phyloP scores from a whole-genome alignment of 108 stramenopile species.

The Aureococcus anophagefferens region DNA sequence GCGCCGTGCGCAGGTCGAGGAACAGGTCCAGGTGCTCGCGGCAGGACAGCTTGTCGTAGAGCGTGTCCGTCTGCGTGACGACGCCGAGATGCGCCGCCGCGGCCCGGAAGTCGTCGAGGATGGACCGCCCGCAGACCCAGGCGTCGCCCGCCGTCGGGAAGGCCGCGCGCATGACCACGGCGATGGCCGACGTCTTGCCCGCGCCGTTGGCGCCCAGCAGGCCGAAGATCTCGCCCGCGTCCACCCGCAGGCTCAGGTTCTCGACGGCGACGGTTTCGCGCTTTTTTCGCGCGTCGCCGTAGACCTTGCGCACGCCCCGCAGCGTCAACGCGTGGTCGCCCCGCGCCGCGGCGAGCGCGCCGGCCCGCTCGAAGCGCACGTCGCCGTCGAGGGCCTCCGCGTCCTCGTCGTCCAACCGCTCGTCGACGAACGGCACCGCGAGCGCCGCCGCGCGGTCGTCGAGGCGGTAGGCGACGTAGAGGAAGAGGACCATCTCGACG shows the following conservation, averaged over 20 bases:
- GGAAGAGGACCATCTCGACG: neutral
- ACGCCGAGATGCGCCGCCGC: slow-evolving; percentile 1
- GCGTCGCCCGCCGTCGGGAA: slow-evolving; percentile 17
- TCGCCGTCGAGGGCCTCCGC: neutral
- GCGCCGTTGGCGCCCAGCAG: slow-evolving; percentile 38
- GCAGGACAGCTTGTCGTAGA: slow-evolving; percentile 15
- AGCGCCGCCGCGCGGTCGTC: neutral
- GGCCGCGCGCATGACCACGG: slow-evolving; percentile 15
- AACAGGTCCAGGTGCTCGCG: slow-evolving; percentile 17
- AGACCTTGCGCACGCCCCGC: neutral
- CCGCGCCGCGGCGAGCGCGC: neutral
- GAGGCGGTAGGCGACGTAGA: neutral
- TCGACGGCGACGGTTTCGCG: slow-evolving; percentile 7
- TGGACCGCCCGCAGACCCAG: slow-evolving; percentile 1
- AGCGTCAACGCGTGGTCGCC: neutral
- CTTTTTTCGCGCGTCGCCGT: neutral
- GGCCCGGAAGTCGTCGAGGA: slow-evolving; percentile 3
- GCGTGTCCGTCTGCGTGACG: slow-evolving; percentile 17
- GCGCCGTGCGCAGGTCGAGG: neutral
- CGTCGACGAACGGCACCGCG: neutral
- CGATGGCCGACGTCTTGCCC: slow-evolving; percentile 20
- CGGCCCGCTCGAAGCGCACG: neutral
- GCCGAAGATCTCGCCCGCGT: slow-evolving; percentile 33
- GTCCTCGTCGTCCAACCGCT: neutral
- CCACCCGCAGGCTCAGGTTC: slow-evolving; percentile 4